Percentiles rank a stretch among this genome's conserved stretches.
These are phyloP conservation scores for Stagonosporopsis tanaceti DNA, from an alignment of 2,329 filamentous ascomycete species.

Conservation along the genomic window DNA sequence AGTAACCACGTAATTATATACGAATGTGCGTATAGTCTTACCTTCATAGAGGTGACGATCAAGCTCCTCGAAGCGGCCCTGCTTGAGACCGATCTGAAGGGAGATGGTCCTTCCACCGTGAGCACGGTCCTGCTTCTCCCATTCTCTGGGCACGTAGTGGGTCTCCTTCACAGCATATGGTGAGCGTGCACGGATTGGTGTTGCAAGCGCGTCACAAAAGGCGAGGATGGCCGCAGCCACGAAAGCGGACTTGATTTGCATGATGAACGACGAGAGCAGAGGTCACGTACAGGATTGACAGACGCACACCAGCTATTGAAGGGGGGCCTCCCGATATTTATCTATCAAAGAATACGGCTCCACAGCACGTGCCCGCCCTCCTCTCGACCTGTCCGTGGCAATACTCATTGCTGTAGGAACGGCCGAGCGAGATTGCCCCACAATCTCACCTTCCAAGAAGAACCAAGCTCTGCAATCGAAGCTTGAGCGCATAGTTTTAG, in stretches of 20 bases:
- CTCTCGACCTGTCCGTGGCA: neutral
- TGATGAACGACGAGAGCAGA: slow-evolving; percentile 17
- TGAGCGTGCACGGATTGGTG: slow-evolving; percentile 49
- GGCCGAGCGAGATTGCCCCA: slow-evolving; percentile 11
- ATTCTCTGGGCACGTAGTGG: slow-evolving; percentile 61
- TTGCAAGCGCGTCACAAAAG: slow-evolving; percentile 44
- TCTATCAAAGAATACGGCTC: slow-evolving; percentile 4
- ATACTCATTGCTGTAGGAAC: slow-evolving; percentile 8
- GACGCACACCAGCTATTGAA: slow-evolving; percentile 8
- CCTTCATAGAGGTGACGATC: slow-evolving; percentile 64
- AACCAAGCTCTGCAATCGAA: slow-evolving; percentile 19
- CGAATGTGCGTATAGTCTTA: slow-evolving; percentile 30
- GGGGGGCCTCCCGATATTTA: slow-evolving; percentile 10
- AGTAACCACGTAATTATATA: neutral
- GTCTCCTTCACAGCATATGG: slow-evolving; percentile 64
- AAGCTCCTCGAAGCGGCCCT: slow-evolving; percentile 63
- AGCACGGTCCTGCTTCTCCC: slow-evolving; percentile 59
- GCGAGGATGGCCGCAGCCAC: slow-evolving; percentile 40
- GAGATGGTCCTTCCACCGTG: slow-evolving; percentile 60
- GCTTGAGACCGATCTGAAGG: slow-evolving; percentile 67
- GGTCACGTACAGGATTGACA: slow-evolving; percentile 15
- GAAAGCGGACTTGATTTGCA: slow-evolving; percentile 33
- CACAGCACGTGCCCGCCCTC: neutral
- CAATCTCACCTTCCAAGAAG: slow-evolving; percentile 21
- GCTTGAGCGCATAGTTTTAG: slow-evolving; percentile 18